Base-by-base conservation (phyloP, 257 asterid species). In the Verbascum thapsus region DNA sequence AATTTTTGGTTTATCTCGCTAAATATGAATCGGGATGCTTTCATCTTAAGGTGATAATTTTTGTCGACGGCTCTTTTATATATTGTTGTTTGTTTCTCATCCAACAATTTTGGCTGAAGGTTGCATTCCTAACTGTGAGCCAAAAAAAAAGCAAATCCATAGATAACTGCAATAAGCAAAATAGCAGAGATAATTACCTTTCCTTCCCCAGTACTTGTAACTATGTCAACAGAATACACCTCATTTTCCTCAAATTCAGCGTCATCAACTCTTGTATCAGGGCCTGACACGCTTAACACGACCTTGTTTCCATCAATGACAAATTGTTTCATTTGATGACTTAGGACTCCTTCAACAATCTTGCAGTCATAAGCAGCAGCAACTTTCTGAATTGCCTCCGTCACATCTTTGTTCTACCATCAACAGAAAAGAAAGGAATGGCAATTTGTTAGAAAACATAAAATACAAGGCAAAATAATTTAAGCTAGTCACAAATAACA, bases 201-300 rank as follows among this genome's bases (percentile, higher is more conserved):
- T 71, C 97, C 98, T 70, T 91, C 98, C 32, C 98, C 98, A 6
- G 96, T 86, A 84, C 95, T 86, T 30, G 97, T 82, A 43, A 91
- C 98, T 26, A 88, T 88, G 82, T 88, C 96, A 56, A 88, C 70
- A 10, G 95, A 70, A 66, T 92, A 92, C 34, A 92, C 96, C 74
- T 92, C 99, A 69, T 92, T 92, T 69, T 89, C 96, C 81, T 92
- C 99, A 53, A 92, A 89, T 59, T 92, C 99, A 3, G 95, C 91
- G 26, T 92, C 99, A 68, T 92, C 99, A 34, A 92, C 97, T 69
- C 91, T 77, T 10, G 88, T 89, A 8, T 92, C 99, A 16, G 96
- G 80, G 57, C 71, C 68, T 4, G 96, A 64, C 11, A 71, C 86
- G 63, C 81, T 86, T 58, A 92, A 66, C 53, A 92, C 97, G 10